Base-by-base conservation (phyloP, 345 rosid genomes). In the Cardamine occulta region DNA sequence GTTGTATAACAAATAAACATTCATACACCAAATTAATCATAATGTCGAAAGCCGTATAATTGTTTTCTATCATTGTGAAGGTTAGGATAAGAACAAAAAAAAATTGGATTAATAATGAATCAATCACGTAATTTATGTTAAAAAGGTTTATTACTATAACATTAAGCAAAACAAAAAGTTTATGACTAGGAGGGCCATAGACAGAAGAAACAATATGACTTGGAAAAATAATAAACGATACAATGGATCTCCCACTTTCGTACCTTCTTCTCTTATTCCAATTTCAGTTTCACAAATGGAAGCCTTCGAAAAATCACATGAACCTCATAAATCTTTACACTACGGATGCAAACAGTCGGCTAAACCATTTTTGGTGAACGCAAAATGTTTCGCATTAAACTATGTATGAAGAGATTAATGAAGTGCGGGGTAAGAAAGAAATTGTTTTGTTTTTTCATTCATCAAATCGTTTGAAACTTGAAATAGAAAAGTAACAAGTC, bases 21-120 rank as follows among this genome's bases (percentile, higher is more conserved):
- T 68, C 63, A 68, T 68, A 61, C 74, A 68, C 70, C 69, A 68
- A 69, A 32, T 24, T 63, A 62, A 76, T 76, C 42, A 76, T 69
- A 53, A 11, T 76, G 80, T 69, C 75, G 57, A 55, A 53, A 52
- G 21, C 17, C 69, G 66, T 64, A 77, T 70, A 70, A 70, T 63
- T 70, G 35, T 55, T 32, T 48, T 70, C 8, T 5, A 70, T 63
- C 61, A 70, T 77, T 54, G 60, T 55, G 1, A 70, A 77, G 61
- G 37, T 77, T 76, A 69, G 72, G 76, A 77, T 77, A 77, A 77
- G 66, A 37, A 63, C 59, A 70, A 70, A 55, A 53, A 59, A 52
- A 39, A 28, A 19, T 19, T 69, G 65, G 13, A 44, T 69, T 34
- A 55, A 34, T 70, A 14, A 63, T 45, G n/a, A 70, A 47, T 39